Evolutionary conservation across 2,329 filamentous ascomycete species (phyloP).

Genomic region (Xylariaceae sp.): DNA sequence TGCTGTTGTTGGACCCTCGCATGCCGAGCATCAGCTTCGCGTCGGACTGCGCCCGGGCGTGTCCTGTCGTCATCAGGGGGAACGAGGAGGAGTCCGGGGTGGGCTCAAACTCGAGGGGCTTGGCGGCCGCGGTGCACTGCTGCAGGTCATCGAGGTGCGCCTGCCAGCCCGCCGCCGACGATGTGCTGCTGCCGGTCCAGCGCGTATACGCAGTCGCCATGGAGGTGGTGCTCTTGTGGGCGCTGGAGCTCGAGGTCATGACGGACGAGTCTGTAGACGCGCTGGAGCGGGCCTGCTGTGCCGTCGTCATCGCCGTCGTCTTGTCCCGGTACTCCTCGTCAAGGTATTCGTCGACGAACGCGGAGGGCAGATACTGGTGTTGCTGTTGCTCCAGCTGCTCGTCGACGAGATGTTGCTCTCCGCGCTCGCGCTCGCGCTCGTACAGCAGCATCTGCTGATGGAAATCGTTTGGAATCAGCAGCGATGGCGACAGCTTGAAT

Average conservation of each 20-base stretch:
- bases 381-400: too few relatives aligned
- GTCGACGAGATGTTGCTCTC: too few relatives aligned
- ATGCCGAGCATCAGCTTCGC: conserved; percentile 18
- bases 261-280: conserved; percentile 44
- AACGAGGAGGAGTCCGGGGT: too few relatives aligned
- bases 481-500: conserved; percentile 51
- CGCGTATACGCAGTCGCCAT: conserved; percentile 47
- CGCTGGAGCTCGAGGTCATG: conserved; percentile 37
- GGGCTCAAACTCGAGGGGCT: neutral
- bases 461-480: conserved; percentile 55
- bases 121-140: neutral
- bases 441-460: conserved; percentile 44
- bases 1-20: too few relatives aligned
- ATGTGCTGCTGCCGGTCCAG: conserved; percentile 44
- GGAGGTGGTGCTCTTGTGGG: conserved; percentile 47
- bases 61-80: conserved; percentile 10
- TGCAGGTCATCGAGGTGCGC: conserved; percentile 11
- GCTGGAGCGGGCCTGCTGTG: conserved; percentile 39
- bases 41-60: conserved; percentile 22
- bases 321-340: conserved; percentile 10
- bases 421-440: conserved; percentile 25
- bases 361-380: too few relatives aligned
- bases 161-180: conserved; percentile 24
- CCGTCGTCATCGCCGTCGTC: conserved; percentile 27
- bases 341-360: too few relatives aligned